Evolutionary conservation across 306 rosid genomes (phyloP), one percentile per base, ranked within the genome.

Genomic region (Astragalus membranaceus): DNA sequence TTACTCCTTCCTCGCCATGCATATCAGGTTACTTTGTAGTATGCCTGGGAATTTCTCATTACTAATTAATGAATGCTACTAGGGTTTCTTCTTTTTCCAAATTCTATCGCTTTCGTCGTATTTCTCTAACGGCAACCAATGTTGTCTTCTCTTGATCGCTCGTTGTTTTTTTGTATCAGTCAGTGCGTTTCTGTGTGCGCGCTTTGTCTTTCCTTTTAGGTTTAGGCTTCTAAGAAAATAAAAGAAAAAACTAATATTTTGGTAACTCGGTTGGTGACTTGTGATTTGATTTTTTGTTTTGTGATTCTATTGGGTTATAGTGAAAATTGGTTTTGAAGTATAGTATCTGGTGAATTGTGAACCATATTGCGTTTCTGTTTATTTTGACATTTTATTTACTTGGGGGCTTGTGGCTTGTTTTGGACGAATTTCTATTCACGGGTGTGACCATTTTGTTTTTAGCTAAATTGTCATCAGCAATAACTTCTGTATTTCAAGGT

Each of bases 61-160:
- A 12, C 14, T 12, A 0, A 26, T 42, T 54, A 14, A 69, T 69
- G 30, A 23, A 23, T 23, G 0, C 16, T 65, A 10, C 44, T 65
- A 57, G 70, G 70, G 70, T 49, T 72, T 49, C 48, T 42, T 5
- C 59, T 43, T 23, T 63, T 54, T 53, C 44, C 47, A 3, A 74
- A 10, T 56, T 26, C 62, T 5, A 37, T 50, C 44, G 7, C 1
- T 13, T 44, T 41, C 51, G 44, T 33, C 13, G 1, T 1, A 33
- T 61, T 53, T 29, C 5, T 16, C 13, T 50, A 46, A 48, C 9
- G 52, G 63, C 8, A 10, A 29, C 48, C 8, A 8, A 8, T 61
- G 39, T 36, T 26, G 30, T 37, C 4, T 36, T 26, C 11, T 37
- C 7, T 54, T 29, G 39, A 55, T 30, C 62, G 1, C 41, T 10